Conservation (phyloP, 2,329 filamentous ascomycete genomes). For the Alternaria triticina region DNA sequence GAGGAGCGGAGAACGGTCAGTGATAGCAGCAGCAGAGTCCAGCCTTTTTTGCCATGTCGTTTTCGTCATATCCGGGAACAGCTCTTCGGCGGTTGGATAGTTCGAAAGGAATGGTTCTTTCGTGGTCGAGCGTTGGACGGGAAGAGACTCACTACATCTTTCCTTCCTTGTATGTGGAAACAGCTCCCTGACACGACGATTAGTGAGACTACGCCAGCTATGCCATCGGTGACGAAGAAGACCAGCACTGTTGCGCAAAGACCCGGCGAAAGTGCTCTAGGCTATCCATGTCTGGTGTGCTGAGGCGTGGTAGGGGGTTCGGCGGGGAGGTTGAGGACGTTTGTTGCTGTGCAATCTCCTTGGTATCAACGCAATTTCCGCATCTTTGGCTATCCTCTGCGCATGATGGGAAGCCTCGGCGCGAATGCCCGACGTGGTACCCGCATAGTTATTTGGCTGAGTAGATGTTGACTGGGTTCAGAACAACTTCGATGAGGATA, state of each 20-base stretch:
- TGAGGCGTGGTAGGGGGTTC: background rate
- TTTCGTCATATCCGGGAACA: background rate
- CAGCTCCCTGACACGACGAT: constrained; percentile 77
- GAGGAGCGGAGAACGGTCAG: background rate
- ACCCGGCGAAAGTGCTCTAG: too few species aligned
- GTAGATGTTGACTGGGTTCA: background rate
- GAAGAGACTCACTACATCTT: background rate
- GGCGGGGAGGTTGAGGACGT: background rate
- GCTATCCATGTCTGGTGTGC: too few species aligned
- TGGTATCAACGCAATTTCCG: background rate
- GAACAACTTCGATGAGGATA: background rate
- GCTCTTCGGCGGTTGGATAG: background rate
- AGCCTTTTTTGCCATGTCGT: background rate
- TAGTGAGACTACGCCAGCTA: constrained; percentile 90
- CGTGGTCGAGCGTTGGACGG: background rate
- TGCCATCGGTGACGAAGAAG: too few species aligned
- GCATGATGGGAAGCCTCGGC: background rate
- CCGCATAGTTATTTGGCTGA: background rate
- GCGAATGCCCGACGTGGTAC: background rate
- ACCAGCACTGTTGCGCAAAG: too few species aligned
- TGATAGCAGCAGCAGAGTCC: background rate
- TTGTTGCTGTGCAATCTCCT: background rate
- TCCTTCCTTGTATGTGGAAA: background rate
- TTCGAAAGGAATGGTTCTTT: background rate
- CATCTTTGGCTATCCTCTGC: background rate